These are phyloP conservation scores for Fusarium sp. DNA, from an alignment of 2,329 filamentous ascomycete genomes.

Conservation along the genomic window DNA sequence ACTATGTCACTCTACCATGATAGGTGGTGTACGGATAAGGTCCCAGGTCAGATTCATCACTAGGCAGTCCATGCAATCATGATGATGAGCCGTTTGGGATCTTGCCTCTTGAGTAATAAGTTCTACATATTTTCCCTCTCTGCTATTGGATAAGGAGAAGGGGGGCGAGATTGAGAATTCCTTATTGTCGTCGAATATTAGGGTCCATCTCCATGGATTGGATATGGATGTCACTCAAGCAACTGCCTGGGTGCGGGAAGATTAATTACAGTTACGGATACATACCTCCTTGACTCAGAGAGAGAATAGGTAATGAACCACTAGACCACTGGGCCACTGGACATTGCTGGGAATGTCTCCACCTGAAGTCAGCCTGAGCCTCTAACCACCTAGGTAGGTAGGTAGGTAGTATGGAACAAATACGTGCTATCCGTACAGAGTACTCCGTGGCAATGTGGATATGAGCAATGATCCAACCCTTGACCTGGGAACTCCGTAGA, in stretches of 20 bases:
- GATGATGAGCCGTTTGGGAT: slow-evolving; percentile 9
- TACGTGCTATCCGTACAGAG: no score
- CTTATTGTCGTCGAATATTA: slow-evolving; percentile 27
- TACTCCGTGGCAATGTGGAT: no score
- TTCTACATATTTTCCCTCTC: not conserved
- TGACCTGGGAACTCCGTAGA: no score
- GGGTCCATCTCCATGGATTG: slow-evolving; percentile 24
- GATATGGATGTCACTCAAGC: slow-evolving; percentile 40
- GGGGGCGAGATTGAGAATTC: slow-evolving; percentile 17
- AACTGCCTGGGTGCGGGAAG: slow-evolving; percentile 18
- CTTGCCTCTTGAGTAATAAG: slow-evolving; percentile 15
- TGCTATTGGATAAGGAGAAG: not conserved
- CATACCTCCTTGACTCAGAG: not conserved
- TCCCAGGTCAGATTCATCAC: not conserved
- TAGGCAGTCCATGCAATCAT: slow-evolving; percentile 17
- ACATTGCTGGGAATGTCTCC: slow-evolving; percentile 33
- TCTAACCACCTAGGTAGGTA: no score
- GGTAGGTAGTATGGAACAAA: not conserved
- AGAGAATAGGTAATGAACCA: slow-evolving; percentile 5
- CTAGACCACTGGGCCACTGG: slow-evolving; percentile 5
- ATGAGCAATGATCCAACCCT: no score
- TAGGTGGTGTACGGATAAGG: not conserved
- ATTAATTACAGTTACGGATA: slow-evolving; percentile 11
- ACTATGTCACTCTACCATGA: no score
- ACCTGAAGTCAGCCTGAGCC: slow-evolving; percentile 42